Evolutionary conservation across 1,284 basidiomycete species (phyloP), one percentile per base, ranked within the genome.

Genomic region (Malassezia nana): DNA sequence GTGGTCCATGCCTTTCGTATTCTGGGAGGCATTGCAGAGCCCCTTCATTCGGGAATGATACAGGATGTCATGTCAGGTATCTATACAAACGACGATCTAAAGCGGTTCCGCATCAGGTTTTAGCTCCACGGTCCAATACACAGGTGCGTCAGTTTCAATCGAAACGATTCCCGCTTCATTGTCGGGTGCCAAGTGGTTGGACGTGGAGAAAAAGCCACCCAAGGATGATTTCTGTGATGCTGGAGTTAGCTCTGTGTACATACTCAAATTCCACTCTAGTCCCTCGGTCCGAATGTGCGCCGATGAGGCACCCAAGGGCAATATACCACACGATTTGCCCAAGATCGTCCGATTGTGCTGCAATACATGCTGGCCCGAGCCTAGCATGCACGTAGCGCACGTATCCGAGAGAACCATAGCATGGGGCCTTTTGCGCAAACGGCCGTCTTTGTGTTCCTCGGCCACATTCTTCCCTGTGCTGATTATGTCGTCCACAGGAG

Each of bases 291-390:
- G 81, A 18, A 98, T 78, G 13, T 82, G 76, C 0, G 89, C 85
- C 2, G 52, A 45, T 3, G 62, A 57, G 1, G 52, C 48, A 0
- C 90, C 92, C 0, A 98, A 80, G 0, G 92, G 94, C 9, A 98
- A 79, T 13, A 98, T 79, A 0, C 92, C 92, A 69, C 92, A 98
- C 0, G 90, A 95, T 51, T 83, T 82, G 0, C 91, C 91, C 52
- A 94, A 78, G 3, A 83, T 67, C 0, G 75, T 63, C 59, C 87
- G 84, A 64, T 90, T 83, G 47, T 94, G 80, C 7, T 78, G 71
- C 51, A 96, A 85, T 8, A 75, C 67, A 67, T 95, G 91, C 64
- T 84, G 79, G 9, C 90, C 90, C 85, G 90, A 57, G 7, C 13
- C 82, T 1, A 98, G 78, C 0, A 92, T 82, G 86, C 91, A 95